phyloP scores from a whole-genome alignment of 1,284 basidiomycete genomes.

The Coniferiporia sulphurascens region DNA sequence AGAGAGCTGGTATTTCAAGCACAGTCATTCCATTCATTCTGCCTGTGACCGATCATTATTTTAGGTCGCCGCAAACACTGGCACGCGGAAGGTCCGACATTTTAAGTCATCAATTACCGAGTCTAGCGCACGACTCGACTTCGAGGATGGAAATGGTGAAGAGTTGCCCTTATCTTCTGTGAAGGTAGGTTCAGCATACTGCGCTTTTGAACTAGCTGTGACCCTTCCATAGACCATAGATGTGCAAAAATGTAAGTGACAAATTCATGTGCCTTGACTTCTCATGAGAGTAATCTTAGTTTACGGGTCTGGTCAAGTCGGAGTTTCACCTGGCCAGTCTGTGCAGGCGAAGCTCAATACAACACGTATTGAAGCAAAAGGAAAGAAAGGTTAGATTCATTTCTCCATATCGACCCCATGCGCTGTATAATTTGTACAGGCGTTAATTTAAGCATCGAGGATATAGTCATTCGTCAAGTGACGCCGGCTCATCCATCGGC shows the following conservation, averaged over 20 bases:
- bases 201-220: neutral
- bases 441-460: neutral
- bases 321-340: neutral
- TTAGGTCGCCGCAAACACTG: neutral
- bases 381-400: neutral
- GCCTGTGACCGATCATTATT: neutral
- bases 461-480: neutral
- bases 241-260: conserved; percentile 12
- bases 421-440: neutral
- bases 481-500: neutral
- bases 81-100: neutral
- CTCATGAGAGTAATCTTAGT: neutral
- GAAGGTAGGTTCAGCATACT: conserved; percentile 1
- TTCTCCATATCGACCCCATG: neutral
- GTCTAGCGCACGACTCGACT: conserved; percentile 20
- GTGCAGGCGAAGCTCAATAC: neutral
- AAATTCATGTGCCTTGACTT: neutral
- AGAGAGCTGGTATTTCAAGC: conserved; percentile 37
- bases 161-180: neutral
- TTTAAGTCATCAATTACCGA: conserved; percentile 18
- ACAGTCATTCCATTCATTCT: neutral
- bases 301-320: neutral
- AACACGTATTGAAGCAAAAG: neutral
- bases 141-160: conserved; percentile 1
- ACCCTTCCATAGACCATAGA: conserved; percentile 2